Evolutionary conservation across 2,329 filamentous ascomycete genomes (phyloP).

Genomic region (Trichoderma guizhouense): DNA sequence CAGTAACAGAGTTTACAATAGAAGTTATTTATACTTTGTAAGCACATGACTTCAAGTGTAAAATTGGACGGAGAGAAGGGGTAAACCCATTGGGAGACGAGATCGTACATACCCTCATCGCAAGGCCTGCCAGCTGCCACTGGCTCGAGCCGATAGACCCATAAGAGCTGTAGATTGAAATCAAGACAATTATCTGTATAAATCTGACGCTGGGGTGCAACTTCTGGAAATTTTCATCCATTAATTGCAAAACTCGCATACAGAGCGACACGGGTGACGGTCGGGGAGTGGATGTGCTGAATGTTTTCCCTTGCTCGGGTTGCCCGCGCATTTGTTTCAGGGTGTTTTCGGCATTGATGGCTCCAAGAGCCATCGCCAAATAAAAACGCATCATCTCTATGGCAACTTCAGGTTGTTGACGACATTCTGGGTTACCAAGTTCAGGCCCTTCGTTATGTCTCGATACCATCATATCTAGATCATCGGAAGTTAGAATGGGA

Average conservation of each 20-base stretch:
- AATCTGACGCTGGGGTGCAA: not conserved
- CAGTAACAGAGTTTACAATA: not conserved
- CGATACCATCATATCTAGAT: not conserved
- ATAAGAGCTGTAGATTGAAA: not conserved
- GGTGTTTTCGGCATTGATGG: not conserved
- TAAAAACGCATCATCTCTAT: not conserved
- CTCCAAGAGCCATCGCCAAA: not conserved
- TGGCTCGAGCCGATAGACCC: not conserved
- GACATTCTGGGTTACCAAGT: not conserved
- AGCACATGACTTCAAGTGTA: not conserved
- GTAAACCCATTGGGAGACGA: not conserved
- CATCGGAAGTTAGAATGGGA: not conserved
- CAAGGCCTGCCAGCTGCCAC: not conserved
- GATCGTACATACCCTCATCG: not conserved
- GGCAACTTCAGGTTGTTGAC: not conserved
- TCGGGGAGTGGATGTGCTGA: not conserved
- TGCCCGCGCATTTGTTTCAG: not conserved
- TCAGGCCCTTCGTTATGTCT: not conserved
- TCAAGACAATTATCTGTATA: not conserved
- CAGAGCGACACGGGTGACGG: not conserved
- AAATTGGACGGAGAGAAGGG: not conserved
- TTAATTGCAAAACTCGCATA: not conserved
- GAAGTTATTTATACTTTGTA: not conserved
- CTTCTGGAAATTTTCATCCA: not conserved
- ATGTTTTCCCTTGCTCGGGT: not conserved